Evolutionary conservation across 805 yeast genomes (phyloP), one percentile per base, ranked within the genome.

Genomic region (Isabelozyma heimii): DNA sequence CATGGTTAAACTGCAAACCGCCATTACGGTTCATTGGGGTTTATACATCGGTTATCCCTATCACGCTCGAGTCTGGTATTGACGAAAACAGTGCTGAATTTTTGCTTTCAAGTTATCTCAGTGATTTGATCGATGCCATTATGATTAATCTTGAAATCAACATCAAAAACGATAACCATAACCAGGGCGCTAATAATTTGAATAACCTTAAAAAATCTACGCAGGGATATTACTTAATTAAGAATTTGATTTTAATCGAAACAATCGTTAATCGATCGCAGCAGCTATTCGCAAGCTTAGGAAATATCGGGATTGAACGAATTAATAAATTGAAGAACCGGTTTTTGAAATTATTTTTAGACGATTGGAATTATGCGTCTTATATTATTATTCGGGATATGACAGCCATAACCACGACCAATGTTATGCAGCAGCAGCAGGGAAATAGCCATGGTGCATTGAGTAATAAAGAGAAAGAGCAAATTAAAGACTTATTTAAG

Each of bases 321-420:
- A 59, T 88, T 5, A 85, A 80, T 42, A 81, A 82, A 55, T 66
- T 94, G 55, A 83, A 85, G 59, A 90, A 87, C 61, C 73, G 91
- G 52, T 89, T 85, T 42, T 67, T 87, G 58, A 87, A 85, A 57
- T 70, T 83, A 57, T 88, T 90, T 61, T 76, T 90, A 48, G 80
- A 71, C 44, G 86, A 81, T 54, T 92, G 98, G 98, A 86, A 87
- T 54, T 77, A 77, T 49, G 83, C 88, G 20, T 90, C 96, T 3
- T 77, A 88, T 17, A 77, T 81, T 46, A 75, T 92, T 44, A 84
- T 92, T 20, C 55, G 74, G 77, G 96, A 87, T 57, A 87, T 86
- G 56, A 87, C 96, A 1, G 83, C 86, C 12, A 83, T 83, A 28
- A 77, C 81, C 40, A 76, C 83, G 20, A 75, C 79, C 16, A 74